Percentiles rank a stretch among this genome's conserved stretches.
phyloP scores from a whole-genome alignment of 1,284 basidiomycete genomes.

The Vanrija humicola region DNA sequence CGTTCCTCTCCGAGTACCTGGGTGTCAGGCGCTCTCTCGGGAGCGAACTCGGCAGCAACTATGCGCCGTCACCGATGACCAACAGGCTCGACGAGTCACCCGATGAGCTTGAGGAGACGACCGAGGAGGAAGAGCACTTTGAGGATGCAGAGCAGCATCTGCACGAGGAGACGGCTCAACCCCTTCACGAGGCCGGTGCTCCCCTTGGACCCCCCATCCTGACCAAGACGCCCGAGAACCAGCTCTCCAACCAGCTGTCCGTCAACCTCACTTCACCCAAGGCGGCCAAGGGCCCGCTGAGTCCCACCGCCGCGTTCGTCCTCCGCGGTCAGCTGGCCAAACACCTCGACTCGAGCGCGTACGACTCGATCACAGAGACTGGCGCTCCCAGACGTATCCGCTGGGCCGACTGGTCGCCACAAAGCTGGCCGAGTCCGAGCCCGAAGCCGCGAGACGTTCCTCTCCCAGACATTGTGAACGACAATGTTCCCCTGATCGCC shows the following conservation, averaged over 20 bases:
- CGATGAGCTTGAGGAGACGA: neutral
- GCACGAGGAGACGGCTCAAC: too few relatives aligned
- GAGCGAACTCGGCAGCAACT: slow-evolving; percentile 23
- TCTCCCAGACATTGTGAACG: neutral
- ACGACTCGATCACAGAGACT: slow-evolving; percentile 2
- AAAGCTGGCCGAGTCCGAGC: neutral
- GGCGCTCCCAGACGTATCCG: neutral
- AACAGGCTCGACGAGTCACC: neutral
- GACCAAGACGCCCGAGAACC: too few relatives aligned
- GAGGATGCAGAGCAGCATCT: too few relatives aligned
- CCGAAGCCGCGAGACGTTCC: neutral
- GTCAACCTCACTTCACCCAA: too few relatives aligned
- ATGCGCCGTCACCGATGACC: neutral
- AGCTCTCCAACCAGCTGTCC: too few relatives aligned
- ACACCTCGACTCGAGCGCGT: neutral
- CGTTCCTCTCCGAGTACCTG: slow-evolving; percentile 10
- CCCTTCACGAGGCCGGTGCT: too few relatives aligned
- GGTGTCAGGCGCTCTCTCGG: slow-evolving; percentile 23
- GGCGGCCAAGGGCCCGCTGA: neutral
- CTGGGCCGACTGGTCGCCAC: slow-evolving; percentile 5
- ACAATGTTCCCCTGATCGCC: neutral
- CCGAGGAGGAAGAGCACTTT: too few relatives aligned
- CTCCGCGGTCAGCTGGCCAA: slow-evolving; percentile 2
- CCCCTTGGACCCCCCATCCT: too few relatives aligned
- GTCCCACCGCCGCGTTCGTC: slow-evolving; percentile 4